phyloP scores from a whole-genome alignment of 1,284 basidiomycete species.

The Macrocystidia cucumis region DNA sequence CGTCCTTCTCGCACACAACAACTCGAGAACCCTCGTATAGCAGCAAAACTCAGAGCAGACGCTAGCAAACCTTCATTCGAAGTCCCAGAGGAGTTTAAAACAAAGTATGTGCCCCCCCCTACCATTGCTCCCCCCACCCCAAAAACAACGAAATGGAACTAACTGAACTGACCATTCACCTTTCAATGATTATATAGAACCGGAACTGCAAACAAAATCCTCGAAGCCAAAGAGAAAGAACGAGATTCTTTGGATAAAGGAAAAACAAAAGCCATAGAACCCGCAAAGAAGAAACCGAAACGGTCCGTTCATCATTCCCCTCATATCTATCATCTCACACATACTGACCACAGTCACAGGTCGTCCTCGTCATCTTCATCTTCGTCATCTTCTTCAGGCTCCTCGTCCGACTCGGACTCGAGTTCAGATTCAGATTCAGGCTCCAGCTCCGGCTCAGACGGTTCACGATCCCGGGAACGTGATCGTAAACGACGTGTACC shows the following conservation, averaged over 20 bases:
- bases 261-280: constrained; percentile 25
- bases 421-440: constrained; percentile 22
- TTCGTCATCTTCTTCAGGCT: constrained; percentile 12
- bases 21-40: constrained; percentile 60
- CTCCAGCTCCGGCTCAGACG: constrained; percentile 16
- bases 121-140: background rate
- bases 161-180: constrained; percentile 5
- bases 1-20: constrained; percentile 72
- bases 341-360: background rate
- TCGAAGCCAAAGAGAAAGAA: constrained; percentile 69
- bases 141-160: background rate
- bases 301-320: constrained; percentile 29
- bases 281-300: constrained; percentile 40
- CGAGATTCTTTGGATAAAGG: constrained; percentile 36
- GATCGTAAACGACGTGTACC: constrained; percentile 36
- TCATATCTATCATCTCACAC: background rate
- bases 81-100: constrained; percentile 76
- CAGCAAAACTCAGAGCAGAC: constrained; percentile 57
- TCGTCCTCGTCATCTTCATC: constrained; percentile 9
- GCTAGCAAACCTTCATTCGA: constrained; percentile 65
- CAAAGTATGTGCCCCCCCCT: constrained; percentile 41
- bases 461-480: constrained; percentile 36
- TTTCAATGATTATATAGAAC: constrained; percentile 34
- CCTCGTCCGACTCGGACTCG: constrained; percentile 34
- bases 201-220: constrained; percentile 66